Conservation (phyloP, 179 eudicot species). For the Nepenthes alata region DNA sequence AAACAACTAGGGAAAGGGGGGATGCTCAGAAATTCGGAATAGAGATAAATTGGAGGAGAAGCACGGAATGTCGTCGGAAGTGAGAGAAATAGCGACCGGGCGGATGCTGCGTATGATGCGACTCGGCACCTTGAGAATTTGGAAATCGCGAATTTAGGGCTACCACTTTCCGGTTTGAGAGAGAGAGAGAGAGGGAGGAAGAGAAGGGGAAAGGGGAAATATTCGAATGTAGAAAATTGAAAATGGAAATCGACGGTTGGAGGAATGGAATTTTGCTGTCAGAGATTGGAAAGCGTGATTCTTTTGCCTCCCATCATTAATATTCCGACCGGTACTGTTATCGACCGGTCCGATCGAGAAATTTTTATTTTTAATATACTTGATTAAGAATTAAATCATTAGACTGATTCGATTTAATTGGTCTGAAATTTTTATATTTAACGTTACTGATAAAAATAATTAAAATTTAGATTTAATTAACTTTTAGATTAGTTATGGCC, state of each 20-base stretch:
- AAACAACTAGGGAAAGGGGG: neutral
- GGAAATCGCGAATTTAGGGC: constrained; percentile 10
- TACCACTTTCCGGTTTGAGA: constrained; percentile 3
- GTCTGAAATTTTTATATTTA: too few species aligned
- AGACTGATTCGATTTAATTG: too few species aligned
- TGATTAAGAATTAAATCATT: too few species aligned
- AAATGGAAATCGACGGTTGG: constrained; percentile 16
- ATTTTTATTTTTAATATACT: too few species aligned
- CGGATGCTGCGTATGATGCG: constrained; percentile 7
- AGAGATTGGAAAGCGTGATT: too few species aligned
- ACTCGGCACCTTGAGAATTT: neutral
- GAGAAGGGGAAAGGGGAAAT: neutral
- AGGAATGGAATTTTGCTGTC: constrained; percentile 32
- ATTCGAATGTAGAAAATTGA: neutral
- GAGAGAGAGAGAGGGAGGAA: constrained; percentile 3
- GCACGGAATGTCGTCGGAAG: constrained; percentile 19
- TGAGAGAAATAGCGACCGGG: constrained; percentile 5
- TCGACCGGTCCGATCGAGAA: too few species aligned
- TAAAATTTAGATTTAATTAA: too few species aligned
- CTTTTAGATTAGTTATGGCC: too few species aligned
- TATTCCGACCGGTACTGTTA: too few species aligned
- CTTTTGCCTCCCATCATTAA: too few species aligned
- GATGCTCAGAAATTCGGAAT: constrained; percentile 18
- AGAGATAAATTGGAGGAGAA: neutral
- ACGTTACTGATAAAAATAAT: too few species aligned